A percentile compares a stretch with the other conserved stretches of the same genome.
Evolutionary conservation across 257 asterid genomes (phyloP).

Genomic region (Buddleja alternifolia): DNA sequence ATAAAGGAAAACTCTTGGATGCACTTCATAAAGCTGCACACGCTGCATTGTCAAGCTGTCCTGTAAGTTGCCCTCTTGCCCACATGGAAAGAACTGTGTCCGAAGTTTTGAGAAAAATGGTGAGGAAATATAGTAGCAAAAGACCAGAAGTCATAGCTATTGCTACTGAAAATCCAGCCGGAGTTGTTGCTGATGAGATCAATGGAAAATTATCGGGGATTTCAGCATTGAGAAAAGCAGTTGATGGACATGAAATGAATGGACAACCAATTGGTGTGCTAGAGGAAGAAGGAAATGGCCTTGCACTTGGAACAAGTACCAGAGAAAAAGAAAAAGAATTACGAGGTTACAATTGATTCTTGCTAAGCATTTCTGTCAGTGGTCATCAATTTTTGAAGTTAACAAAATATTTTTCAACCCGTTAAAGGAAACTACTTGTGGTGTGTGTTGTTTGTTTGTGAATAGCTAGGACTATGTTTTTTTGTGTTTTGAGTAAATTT

Average conservation of each 20-base stretch:
- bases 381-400: background rate
- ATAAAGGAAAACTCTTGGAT: constrained; percentile 95
- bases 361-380: constrained; percentile 16
- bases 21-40: constrained; percentile 96
- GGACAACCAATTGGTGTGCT: constrained; percentile 38
- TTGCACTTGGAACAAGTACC: constrained; percentile 39
- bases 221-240: constrained; percentile 57
- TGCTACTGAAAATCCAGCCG: constrained; percentile 86
- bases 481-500: background rate
- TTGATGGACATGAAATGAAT: constrained; percentile 54
- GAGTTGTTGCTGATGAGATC: constrained; percentile 84
- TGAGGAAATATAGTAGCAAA: constrained; percentile 90
- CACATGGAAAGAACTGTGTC: constrained; percentile 95
- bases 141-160: constrained; percentile 90
- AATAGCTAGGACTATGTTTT: background rate
- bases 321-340: constrained; percentile 46
- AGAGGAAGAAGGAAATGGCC: constrained; percentile 54
- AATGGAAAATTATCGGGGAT: constrained; percentile 68
- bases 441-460: background rate
- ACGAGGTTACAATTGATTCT: constrained; percentile 54
- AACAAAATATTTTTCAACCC: background rate
- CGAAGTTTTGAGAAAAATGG: constrained; percentile 89
- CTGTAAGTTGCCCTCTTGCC: constrained; percentile 72
- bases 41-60: constrained; percentile 94
- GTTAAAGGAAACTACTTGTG: background rate